These are phyloP conservation scores for Fusarium liriodendri DNA, from an alignment of 2,329 filamentous ascomycete species.

Conservation along the genomic window DNA sequence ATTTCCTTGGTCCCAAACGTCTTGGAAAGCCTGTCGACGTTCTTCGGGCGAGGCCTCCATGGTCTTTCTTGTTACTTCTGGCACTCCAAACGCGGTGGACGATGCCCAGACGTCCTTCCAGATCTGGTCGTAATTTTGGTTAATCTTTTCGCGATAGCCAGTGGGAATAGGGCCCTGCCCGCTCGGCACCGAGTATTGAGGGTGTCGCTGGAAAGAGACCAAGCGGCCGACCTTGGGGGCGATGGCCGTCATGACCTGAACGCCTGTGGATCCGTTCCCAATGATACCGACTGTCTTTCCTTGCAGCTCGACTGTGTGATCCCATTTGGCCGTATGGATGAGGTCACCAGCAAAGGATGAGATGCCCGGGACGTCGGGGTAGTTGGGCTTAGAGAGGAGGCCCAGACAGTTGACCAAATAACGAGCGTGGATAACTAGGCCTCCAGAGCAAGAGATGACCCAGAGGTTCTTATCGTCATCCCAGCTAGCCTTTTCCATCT, in stretches of 20 bases:
- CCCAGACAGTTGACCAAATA: neutral
- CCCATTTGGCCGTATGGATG: neutral
- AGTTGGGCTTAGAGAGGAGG: neutral
- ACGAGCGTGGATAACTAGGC: neutral
- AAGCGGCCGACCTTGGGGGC: slow-evolving; percentile 9
- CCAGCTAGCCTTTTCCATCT: slow-evolving; percentile 46
- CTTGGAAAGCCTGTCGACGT: slow-evolving; percentile 33
- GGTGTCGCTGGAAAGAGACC: slow-evolving; percentile 35
- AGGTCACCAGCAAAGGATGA: neutral
- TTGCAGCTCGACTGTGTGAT: neutral
- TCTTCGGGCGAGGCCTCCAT: neutral
- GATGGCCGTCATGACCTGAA: slow-evolving; percentile 21
- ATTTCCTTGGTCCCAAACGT: slow-evolving; percentile 46
- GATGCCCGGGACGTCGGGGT: neutral
- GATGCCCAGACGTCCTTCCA: neutral
- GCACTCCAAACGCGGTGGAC: neutral
- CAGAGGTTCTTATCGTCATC: neutral
- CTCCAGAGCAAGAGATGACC: neutral
- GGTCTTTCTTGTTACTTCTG: neutral
- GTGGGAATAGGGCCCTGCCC: neutral
- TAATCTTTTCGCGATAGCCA: neutral
- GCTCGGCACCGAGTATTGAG: slow-evolving; percentile 25
- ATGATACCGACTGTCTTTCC: slow-evolving; percentile 16
- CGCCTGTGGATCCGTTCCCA: slow-evolving; percentile 22
- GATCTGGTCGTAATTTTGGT: neutral